phyloP scores from a whole-genome alignment of 768 basidiomycete genomes.

The Lactifluus hygrophoroides region DNA sequence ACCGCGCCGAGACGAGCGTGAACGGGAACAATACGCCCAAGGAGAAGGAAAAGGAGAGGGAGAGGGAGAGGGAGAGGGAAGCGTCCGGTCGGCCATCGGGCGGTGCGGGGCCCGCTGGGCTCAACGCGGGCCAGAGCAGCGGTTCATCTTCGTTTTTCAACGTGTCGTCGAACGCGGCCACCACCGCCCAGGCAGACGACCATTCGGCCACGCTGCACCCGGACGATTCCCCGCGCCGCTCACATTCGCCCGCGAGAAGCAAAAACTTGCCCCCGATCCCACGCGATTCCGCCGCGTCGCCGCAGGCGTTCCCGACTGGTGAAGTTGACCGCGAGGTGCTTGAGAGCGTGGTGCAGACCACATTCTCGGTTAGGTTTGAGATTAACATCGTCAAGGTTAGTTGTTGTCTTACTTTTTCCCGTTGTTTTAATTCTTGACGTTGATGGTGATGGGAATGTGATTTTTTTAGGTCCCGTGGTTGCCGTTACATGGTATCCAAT shows the following conservation, averaged over 20 bases:
- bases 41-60: slow-evolving; percentile 24
- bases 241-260: slow-evolving; percentile 46
- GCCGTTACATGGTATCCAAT: slow-evolving; percentile 91
- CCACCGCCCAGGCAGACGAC: slow-evolving; percentile 31
- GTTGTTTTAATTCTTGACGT: slow-evolving; percentile 22
- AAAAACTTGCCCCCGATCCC: slow-evolving; percentile 77
- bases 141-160: slow-evolving; percentile 85
- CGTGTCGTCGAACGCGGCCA: slow-evolving; percentile 49
- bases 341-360: slow-evolving; percentile 66
- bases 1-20: slow-evolving; percentile 25
- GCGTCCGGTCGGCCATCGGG: slow-evolving; percentile 34
- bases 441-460: background rate
- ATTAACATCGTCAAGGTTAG: slow-evolving; percentile 92
- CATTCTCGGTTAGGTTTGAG: slow-evolving; percentile 88
- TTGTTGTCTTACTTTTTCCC: background rate
- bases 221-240: slow-evolving; percentile 24
- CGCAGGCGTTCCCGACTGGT: slow-evolving; percentile 45
- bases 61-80: slow-evolving; percentile 42
- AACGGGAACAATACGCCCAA: slow-evolving; percentile 12
- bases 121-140: slow-evolving; percentile 62
- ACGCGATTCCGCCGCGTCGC: slow-evolving; percentile 46
- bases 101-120: slow-evolving; percentile 30
- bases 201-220: slow-evolving; percentile 23
- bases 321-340: slow-evolving; percentile 61
- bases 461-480: slow-evolving; percentile 74